Evolutionary conservation across 139 green algal species (phyloP).

Genomic region (Tetradesmus lagerheimii): DNA sequence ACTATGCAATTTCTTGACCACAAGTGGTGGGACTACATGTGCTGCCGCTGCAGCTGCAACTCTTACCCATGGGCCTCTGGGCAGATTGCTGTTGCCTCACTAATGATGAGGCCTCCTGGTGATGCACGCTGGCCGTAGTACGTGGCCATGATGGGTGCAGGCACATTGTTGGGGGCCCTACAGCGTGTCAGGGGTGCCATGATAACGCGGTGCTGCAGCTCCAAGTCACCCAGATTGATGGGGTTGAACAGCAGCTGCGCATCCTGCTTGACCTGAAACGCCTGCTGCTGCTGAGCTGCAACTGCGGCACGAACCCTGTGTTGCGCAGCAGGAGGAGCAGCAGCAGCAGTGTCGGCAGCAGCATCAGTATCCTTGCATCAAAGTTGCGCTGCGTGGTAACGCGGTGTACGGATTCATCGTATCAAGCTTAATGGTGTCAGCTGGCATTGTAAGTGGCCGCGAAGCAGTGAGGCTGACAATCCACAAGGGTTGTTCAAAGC

Average conservation of each 20-base stretch:
- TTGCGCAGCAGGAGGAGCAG: not conserved
- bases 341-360: not conserved
- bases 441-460: not conserved
- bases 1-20: too few relatives aligned
- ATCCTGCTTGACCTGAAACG: conserved; percentile 6
- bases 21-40: too few relatives aligned
- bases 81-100: conserved; percentile 70
- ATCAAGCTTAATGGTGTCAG: too few relatives aligned
- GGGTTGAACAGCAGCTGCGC: conserved; percentile 59
- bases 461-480: not conserved
- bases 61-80: conserved; percentile 60
- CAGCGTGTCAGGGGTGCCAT: conserved; percentile 83
- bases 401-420: too few relatives aligned
- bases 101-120: conserved; percentile 75
- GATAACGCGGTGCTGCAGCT: conserved; percentile 79
- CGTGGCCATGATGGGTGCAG: not conserved
- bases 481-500: not conserved
- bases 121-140: conserved; percentile 42
- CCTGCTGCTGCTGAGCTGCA: not conserved
- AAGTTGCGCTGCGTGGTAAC: not conserved
- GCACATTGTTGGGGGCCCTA: conserved; percentile 64
- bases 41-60: not conserved
- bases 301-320: conserved; percentile 8
- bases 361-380: not conserved
- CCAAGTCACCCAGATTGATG: conserved; percentile 56